Conservation (phyloP, 2,329 filamentous ascomycete species). For the Botrytis fabae region DNA sequence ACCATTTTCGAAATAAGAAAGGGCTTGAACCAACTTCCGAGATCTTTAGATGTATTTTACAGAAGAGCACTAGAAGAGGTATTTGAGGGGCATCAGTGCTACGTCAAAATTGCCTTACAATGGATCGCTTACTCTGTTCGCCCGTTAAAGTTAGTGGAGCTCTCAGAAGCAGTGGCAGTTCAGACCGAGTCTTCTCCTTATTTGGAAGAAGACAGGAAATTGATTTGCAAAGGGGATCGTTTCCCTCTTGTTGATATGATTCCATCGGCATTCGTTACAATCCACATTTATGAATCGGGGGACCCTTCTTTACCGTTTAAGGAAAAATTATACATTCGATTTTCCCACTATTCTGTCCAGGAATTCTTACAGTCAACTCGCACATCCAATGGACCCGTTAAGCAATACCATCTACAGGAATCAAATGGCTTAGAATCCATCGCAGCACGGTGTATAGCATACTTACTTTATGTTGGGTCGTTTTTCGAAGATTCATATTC, state of each 20-base stretch:
- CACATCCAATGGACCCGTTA: neutral
- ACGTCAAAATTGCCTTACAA: slow-evolving; percentile 27
- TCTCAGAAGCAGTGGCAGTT: slow-evolving; percentile 16
- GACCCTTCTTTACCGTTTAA: too few relatives aligned
- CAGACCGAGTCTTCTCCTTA: neutral
- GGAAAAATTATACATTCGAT: accelerated
- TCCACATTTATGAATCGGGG: accelerated
- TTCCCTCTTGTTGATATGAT: neutral
- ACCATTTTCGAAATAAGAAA: neutral
- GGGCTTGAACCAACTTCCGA: slow-evolving; percentile 22
- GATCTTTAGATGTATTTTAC: slow-evolving; percentile 26
- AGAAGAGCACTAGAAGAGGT: slow-evolving; percentile 20
- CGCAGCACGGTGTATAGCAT: neutral
- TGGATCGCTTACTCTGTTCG: slow-evolving; percentile 32
- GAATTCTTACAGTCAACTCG: neutral
- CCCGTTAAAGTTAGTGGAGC: neutral
- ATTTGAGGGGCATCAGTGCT: slow-evolving; percentile 1
- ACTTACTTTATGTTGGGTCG: neutral
- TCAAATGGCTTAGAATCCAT: accelerated
- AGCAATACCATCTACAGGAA: neutral
- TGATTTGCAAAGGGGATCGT: neutral
- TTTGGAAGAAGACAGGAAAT: neutral
- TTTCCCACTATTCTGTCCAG: neutral
- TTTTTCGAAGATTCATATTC: neutral
- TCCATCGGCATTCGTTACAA: neutral